These are phyloP conservation scores for Solanum sparsipilum DNA, from an alignment of 257 asterid species.

Conservation along the genomic window DNA sequence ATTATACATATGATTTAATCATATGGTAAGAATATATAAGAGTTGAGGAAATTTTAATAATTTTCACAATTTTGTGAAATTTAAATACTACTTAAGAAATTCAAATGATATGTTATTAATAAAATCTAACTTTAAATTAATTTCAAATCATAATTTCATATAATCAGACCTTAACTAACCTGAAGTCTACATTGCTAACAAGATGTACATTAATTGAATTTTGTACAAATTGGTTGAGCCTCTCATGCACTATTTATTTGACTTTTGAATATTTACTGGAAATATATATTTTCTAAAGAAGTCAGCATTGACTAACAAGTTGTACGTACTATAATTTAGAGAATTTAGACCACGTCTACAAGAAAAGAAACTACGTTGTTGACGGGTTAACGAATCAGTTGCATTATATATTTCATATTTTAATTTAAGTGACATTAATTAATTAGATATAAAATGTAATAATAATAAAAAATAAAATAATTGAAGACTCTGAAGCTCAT, in stretches of 20 bases:
- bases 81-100: no score
- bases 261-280: background rate
- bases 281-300: background rate
- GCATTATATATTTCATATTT: no score
- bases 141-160: background rate
- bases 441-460: no score
- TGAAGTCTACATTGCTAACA: background rate
- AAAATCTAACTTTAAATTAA: no score
- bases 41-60: no score
- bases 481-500: background rate
- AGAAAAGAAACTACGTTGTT: background rate
- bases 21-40: no score
- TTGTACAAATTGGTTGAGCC: background rate
- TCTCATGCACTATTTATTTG: background rate
- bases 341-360: background rate
- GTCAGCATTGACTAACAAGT: background rate
- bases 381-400: background rate
- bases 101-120: no score
- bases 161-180: background rate
- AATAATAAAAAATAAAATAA: no score
- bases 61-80: no score
- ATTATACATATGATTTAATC: no score
- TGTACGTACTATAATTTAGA: background rate
- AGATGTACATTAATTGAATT: background rate
- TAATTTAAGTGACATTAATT: no score